Base-by-base conservation (phyloP, 768 basidiomycete genomes). In the Gloeopeniophorella convolvens region DNA sequence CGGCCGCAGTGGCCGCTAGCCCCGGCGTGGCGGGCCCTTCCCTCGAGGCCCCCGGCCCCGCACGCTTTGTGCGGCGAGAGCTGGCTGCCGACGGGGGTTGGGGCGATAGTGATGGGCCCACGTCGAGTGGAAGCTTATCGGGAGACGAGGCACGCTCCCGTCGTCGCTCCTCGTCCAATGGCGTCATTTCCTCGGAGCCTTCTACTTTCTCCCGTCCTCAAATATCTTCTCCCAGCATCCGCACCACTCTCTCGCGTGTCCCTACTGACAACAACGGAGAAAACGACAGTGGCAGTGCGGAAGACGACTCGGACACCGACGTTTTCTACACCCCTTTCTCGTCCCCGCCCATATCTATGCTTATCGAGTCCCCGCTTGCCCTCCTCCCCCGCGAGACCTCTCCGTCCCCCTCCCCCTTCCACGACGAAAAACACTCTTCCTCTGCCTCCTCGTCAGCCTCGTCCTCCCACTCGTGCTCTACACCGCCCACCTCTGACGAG, bases 401-500 rank as follows among this genome's bases (percentile, higher is more conserved):
- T 13, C 12, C 21, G 20, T 4, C 27, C 1, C 21, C 30, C 18
- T 31, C 35, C 4, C 42, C 18, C 42, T 33, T 43, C 20, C 20
- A 16, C 33, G 44, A 51, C 11, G 41, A 48, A 45, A 49, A 50
- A 18, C 43, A 47, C 6, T 28, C 48, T 8, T 42, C 48, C 5
- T 36, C 51, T 1, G 52, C 55, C 2, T 51, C 63, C 49, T 64
- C 68, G 31, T 40, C 48, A 3, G 44, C 41, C 24, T 40, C 50
- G 1, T 44, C 50, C 18, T 32, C 48, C 8, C 48, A 45, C 34
- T 48, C 51, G 2, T 59, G 41, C 32, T 57, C 58, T 2, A 48
- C 54, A n/a, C 47, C 53, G 42, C 50, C 57, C 12, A 58, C 57
- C 7, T 56, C 55, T 12, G 57, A 58, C 21, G 57, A 56, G 15